Conservation (phyloP, 371 early-diverging fungal species). For the Dinochytrium kinnereticum region DNA sequence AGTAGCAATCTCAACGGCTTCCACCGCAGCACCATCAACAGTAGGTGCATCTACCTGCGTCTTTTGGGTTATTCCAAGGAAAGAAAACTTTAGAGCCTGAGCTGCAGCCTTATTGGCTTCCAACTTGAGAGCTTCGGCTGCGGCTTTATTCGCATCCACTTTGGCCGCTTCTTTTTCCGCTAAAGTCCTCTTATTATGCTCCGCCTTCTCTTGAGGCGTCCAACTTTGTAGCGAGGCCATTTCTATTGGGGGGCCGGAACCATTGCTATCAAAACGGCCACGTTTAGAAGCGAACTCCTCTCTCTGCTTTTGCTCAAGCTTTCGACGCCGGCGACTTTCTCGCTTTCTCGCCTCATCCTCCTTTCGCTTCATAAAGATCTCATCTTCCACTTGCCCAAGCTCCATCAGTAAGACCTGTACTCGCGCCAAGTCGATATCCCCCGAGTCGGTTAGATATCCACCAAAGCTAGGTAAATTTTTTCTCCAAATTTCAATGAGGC, state of each 20-base stretch:
- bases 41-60: not conserved
- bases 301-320: constrained; percentile 35
- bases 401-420: constrained; percentile 80
- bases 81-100: not conserved
- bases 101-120: constrained; percentile 10
- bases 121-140: constrained; percentile 38
- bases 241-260: not conserved
- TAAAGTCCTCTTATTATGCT: not conserved
- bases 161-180: constrained; percentile 1
- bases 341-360: constrained; percentile 60
- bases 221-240: constrained; percentile 6
- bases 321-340: constrained; percentile 33
- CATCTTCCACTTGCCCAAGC: constrained; percentile 83
- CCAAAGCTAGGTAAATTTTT: constrained; percentile 71
- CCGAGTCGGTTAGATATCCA: constrained; percentile 87
- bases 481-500: constrained; percentile 88
- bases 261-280: not conserved
- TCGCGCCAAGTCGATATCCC: constrained; percentile 78
- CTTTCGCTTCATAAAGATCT: constrained; percentile 80
- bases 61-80: not conserved
- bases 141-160: constrained; percentile 38
- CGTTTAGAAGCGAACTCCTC: not conserved
- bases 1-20: not conserved
- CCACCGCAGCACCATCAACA: not conserved
- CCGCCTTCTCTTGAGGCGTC: constrained; percentile 13